A percentile compares a stretch with the other conserved stretches of the same genome.
Conservation (phyloP, 228 moss, liverwort and hornwort genomes). For the Sphagnum fallax region DNA sequence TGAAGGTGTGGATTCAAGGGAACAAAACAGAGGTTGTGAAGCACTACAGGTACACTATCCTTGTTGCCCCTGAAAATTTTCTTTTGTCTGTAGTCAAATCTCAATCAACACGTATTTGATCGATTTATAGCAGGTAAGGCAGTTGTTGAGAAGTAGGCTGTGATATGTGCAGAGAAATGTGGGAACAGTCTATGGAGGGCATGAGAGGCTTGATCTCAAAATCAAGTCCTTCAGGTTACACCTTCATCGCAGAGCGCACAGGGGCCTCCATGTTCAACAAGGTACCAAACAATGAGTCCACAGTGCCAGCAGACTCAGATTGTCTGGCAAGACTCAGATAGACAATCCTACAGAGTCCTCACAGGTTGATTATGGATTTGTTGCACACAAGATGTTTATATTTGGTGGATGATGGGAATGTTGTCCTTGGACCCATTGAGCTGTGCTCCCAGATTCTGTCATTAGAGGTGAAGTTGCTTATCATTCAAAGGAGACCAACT, state of each 20-base stretch:
- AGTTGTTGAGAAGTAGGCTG: not conserved
- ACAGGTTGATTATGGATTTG: too few species aligned
- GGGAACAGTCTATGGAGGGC: conserved; percentile 98
- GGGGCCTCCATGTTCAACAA: conserved; percentile 46
- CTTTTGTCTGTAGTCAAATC: not conserved
- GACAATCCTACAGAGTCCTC: too few species aligned
- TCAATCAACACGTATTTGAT: not conserved
- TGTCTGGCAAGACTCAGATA: too few species aligned
- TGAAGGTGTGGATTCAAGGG: conserved; percentile 93
- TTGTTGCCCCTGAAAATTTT: not conserved
- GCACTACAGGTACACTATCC: conserved; percentile 67
- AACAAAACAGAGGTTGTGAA: conserved; percentile 88
- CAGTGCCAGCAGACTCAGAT: too few species aligned
- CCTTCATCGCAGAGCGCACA: conserved; percentile 69
- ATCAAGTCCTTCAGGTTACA: conserved; percentile 63
- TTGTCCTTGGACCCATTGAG: too few species aligned
- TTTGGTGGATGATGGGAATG: too few species aligned
- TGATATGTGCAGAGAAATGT: conserved; percentile 67
- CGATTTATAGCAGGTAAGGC: not conserved
- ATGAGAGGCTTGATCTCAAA: conserved; percentile 59
- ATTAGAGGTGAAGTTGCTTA: too few species aligned
- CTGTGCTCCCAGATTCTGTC: too few species aligned
- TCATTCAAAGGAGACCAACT: too few species aligned
- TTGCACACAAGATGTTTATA: too few species aligned
- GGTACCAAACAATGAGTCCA: conserved; percentile 9